Evolutionary conservation across 768 basidiomycete genomes (phyloP), one percentile per base, ranked within the genome.

Genomic region (Rubroboletus satanas): DNA sequence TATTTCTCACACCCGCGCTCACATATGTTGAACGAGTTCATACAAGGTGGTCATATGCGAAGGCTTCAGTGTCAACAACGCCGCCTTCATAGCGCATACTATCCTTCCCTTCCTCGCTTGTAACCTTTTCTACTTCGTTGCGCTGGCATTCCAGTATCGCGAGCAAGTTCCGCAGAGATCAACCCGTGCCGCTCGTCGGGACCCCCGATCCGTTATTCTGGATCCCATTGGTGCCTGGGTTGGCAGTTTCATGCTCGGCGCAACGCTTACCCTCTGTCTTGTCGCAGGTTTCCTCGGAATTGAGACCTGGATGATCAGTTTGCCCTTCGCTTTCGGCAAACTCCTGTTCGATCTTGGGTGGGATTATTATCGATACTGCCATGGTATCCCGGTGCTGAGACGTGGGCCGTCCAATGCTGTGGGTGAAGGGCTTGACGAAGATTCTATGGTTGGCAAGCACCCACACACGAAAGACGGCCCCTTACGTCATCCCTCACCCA

Each of bases 291-390:
- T 87, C 67, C 76, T 88, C 59, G 78, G 83, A 44, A 76, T 91
- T 17, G 87, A 90, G 49, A 88, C 91, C 3, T 93, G 90, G 88
- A 83, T 79, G 71, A 88, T 96, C 44, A 88, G 83, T 4, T 78
- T 92, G 10, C 92, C 95, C 0, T 92, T 92, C 45, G 93, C 91
- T 0, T 66, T 78, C 0, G 67, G 81, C 49, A 93, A 93, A 71
- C 77, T 94, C 36, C 35, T 80, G 5, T 83, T 85, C 46, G 93
- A 98, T 64, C 41, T 81, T 28, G 65, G 66, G 44, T 80, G 83
- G 82, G 83, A 85, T 64, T 73, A 79, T 61, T 82, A 80, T 65
- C 74, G 77, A 21, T 74, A 66, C 57, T 57, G 57, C 0, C 70
- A 62, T n/a, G 49, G 62, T 14, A 68, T 68, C 6, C 54, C 52